A percentile compares a stretch with the other conserved stretches of the same genome.
Conservation (phyloP, 2,329 filamentous ascomycete genomes). For the Fusarium protoensiforme region DNA sequence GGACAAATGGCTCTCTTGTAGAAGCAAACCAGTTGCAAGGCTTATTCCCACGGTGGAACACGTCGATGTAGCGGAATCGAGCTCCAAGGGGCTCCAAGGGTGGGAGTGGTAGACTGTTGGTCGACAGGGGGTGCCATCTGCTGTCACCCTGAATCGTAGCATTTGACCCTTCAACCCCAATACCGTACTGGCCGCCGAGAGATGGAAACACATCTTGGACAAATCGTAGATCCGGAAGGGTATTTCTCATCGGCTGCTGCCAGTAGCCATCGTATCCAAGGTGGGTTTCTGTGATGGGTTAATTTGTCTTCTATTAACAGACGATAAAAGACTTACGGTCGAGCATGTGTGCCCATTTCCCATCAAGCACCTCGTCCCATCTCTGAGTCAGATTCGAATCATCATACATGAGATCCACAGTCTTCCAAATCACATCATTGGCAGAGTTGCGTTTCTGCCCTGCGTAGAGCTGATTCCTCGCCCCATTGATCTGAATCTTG, state of each 20-base stretch:
- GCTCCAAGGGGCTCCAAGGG: slow-evolving; percentile 47
- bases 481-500: slow-evolving; percentile 58
- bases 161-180: slow-evolving; percentile 47
- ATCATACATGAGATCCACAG: slow-evolving; percentile 29
- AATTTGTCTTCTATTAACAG: not conserved
- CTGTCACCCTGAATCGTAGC: slow-evolving; percentile 51
- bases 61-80: slow-evolving; percentile 47
- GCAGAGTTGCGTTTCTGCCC: slow-evolving; percentile 67
- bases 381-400: slow-evolving; percentile 32
- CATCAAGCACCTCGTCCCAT: slow-evolving; percentile 32
- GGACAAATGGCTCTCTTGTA: slow-evolving; percentile 48
- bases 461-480: slow-evolving; percentile 64
- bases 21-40: slow-evolving; percentile 45
- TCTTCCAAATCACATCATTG: slow-evolving; percentile 50
- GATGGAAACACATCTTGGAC: slow-evolving; percentile 67
- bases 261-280: slow-evolving; percentile 64
- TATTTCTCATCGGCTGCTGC: slow-evolving; percentile 80
- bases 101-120: slow-evolving; percentile 47
- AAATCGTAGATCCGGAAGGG: slow-evolving; percentile 61
- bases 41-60: slow-evolving; percentile 49
- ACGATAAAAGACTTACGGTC: slow-evolving; percentile 10
- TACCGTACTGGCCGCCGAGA: slow-evolving; percentile 50
- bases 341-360: slow-evolving; percentile 31
- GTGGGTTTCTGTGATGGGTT: slow-evolving; percentile 56
- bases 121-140: slow-evolving; percentile 65